Conservation (phyloP, 495 filamentous ascomycete species). For the Annulohypoxylon nitens region DNA sequence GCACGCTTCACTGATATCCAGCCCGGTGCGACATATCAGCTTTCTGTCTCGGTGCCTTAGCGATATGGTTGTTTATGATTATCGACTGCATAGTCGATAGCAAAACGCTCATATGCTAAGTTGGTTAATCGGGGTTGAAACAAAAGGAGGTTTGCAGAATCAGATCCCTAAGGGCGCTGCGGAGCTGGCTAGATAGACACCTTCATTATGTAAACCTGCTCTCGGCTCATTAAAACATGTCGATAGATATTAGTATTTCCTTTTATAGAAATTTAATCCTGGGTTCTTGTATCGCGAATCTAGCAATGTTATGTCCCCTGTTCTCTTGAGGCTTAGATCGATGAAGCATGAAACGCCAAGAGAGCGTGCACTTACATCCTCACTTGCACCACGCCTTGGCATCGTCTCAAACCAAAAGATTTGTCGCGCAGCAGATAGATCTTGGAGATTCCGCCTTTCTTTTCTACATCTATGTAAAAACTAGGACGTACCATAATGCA, state of each 20-base stretch:
- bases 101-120: neutral
- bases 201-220: conserved; percentile 20
- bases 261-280: conserved; percentile 20
- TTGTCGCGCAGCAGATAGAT: conserved; percentile 23
- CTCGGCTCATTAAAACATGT: conserved; percentile 6
- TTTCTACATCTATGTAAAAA: conserved; percentile 1
- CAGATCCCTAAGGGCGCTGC: neutral
- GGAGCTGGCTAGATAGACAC: conserved; percentile 26
- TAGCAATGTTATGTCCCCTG: conserved; percentile 5
- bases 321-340: conserved; percentile 12
- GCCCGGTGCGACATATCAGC: conserved; percentile 55
- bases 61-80: conserved; percentile 2
- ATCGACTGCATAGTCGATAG: conserved; percentile 2
- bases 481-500: conserved; percentile 18
- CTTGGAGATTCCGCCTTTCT: conserved; percentile 12
- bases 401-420: conserved; percentile 36
- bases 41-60: conserved; percentile 57
- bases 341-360: conserved; percentile 46
- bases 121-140: neutral
- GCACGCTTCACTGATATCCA: conserved; percentile 56
- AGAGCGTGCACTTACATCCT: conserved; percentile 24
- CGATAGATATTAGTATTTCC: conserved; percentile 20
- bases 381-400: conserved; percentile 37
- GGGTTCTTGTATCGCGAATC: conserved; percentile 10
- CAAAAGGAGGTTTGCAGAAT: conserved; percentile 14